Base-by-base conservation (phyloP, 192 early-diverging fungal genomes). In the Rhizophagus sp. region DNA sequence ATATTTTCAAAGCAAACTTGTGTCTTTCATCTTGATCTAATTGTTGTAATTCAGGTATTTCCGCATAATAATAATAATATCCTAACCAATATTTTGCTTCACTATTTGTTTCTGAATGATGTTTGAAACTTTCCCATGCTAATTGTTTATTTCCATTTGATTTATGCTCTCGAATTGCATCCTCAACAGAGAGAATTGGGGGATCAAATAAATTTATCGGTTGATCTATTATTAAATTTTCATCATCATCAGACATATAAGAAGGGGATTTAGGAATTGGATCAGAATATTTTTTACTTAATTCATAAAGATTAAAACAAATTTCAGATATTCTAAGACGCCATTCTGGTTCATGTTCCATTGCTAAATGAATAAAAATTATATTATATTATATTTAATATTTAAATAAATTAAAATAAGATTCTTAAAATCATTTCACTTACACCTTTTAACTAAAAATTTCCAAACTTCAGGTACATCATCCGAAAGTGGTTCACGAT, bases 21-120 rank as follows among this genome's bases (percentile, higher is more conserved):
- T 25, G 15, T 9, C 36, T 62, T 30, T 66, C 65, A 25, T 78
- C 22, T 63, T 50, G 13, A 65, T 78, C 22, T 27, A n/a, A 13
- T 33, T 61, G n/a, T 30, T 61, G n/a, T 30, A 25, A 22, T 27
- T 78, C 64, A 3, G 76, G 76, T 15, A 68, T n/a, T 30, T 25
- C 25, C 9, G 15, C 44, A 68, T 78, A 62, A 67, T 50, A 68
- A 25, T 68, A 41, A 27, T 78, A 67, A 52, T 78, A 78, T 2
- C 76, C 76, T 15, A 33, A 6, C n/a, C 49, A 78, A n/a, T 78
- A 78, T 52, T 68, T 68, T 17, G 76, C 76, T 8, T 30, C 24
- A 25, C 25, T 27, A 52, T 78, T 39, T 15, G 47, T 47, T 25
- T 25, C 17, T 17, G 65, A 39, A 25, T 78, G 41, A 30, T 22